These are phyloP conservation scores for Aspergillus uvarum DNA, from an alignment of 2,329 filamentous ascomycete genomes.

Conservation along the genomic window DNA sequence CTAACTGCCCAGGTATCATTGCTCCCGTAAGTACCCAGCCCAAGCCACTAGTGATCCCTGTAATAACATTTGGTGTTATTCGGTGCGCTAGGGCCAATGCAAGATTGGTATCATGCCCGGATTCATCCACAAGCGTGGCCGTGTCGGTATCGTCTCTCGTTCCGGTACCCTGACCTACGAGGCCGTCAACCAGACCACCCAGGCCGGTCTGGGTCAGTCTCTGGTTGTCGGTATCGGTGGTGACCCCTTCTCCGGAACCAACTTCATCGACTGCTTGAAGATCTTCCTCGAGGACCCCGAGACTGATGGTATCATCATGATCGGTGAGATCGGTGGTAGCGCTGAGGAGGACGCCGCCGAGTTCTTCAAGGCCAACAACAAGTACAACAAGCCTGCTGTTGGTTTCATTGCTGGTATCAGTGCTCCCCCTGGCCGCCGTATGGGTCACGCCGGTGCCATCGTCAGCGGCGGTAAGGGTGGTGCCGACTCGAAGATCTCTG, in stretches of 20 bases:
- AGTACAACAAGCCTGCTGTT: conserved; percentile 89
- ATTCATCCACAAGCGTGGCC: conserved; percentile 99
- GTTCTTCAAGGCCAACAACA: conserved; percentile 91
- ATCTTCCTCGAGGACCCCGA: conserved; percentile 95
- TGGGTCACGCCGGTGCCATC: conserved; percentile 98
- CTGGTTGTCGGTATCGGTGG: conserved; percentile 97
- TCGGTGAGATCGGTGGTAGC: conserved; percentile 96
- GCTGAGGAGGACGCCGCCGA: conserved; percentile 98
- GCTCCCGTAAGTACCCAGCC: conserved; percentile 56
- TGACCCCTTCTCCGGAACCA: conserved; percentile 97
- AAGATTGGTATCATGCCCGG: conserved; percentile 99
- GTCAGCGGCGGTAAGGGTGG: conserved; percentile 97
- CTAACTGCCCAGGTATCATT: conserved; percentile 98
- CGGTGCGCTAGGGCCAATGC: conserved; percentile 73
- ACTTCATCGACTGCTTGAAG: conserved; percentile 98
- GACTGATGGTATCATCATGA: conserved; percentile 99
- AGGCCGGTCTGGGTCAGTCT: conserved; percentile 93
- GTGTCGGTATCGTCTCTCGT: conserved; percentile 96
- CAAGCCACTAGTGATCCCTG: not conserved
- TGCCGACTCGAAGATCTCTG: conserved; percentile 96
- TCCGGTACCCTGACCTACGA: conserved; percentile 99
- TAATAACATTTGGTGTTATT: conserved; percentile 12
- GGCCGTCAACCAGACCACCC: conserved; percentile 98
- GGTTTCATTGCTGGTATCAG: conserved; percentile 99
- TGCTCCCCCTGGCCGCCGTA: conserved; percentile 90